A percentile compares a stretch with the other conserved stretches of the same genome.
phyloP scores from a whole-genome alignment of 352 stramenopile species.

The Phytophthora tentaculata region DNA sequence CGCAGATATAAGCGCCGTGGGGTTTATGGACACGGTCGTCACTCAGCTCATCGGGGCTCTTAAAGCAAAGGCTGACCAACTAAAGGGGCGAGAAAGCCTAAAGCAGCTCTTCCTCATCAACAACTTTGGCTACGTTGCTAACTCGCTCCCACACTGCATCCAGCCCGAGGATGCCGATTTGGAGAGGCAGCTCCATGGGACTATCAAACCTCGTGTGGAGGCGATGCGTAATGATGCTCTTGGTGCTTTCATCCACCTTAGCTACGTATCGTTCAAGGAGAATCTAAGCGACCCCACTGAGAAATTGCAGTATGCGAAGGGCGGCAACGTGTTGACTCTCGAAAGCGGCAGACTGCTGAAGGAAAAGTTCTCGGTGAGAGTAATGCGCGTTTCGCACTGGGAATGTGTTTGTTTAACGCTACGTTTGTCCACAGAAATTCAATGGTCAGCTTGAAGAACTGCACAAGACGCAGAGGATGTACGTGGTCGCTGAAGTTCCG shows the following conservation, averaged over 20 bases:
- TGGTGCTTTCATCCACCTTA: slow-evolving; percentile 84
- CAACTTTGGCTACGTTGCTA: slow-evolving; percentile 92
- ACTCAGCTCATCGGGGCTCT: slow-evolving; percentile 75
- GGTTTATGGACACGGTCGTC: slow-evolving; percentile 68
- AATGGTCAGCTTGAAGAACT: slow-evolving; percentile 79
- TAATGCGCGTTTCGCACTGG: too few species aligned
- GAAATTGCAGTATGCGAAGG: slow-evolving; percentile 89
- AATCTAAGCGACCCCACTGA: slow-evolving; percentile 82
- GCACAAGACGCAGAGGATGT: slow-evolving; percentile 65
- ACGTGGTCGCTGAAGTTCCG: slow-evolving; percentile 88
- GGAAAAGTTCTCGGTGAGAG: slow-evolving; percentile 86
- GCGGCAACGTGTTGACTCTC: slow-evolving; percentile 82
- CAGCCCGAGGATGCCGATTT: slow-evolving; percentile 51
- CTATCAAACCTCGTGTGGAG: slow-evolving; percentile 85
- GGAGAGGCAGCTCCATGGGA: slow-evolving; percentile 55
- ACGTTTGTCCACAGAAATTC: slow-evolving; percentile 53
- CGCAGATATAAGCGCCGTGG: slow-evolving; percentile 51
- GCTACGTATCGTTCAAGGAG: slow-evolving; percentile 66
- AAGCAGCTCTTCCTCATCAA: slow-evolving; percentile 94
- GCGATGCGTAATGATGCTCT: slow-evolving; percentile 88
- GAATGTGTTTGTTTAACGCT: slow-evolving; percentile 7
- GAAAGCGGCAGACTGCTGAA: slow-evolving; percentile 93
- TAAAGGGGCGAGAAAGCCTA: slow-evolving; percentile 63
- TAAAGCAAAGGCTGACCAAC: slow-evolving; percentile 52
- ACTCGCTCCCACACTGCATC: slow-evolving; percentile 68